A percentile compares a stretch with the other conserved stretches of the same genome.
phyloP scores from a whole-genome alignment of 192 early-diverging fungal species.

The Jimgerdemannia flammicorona region DNA sequence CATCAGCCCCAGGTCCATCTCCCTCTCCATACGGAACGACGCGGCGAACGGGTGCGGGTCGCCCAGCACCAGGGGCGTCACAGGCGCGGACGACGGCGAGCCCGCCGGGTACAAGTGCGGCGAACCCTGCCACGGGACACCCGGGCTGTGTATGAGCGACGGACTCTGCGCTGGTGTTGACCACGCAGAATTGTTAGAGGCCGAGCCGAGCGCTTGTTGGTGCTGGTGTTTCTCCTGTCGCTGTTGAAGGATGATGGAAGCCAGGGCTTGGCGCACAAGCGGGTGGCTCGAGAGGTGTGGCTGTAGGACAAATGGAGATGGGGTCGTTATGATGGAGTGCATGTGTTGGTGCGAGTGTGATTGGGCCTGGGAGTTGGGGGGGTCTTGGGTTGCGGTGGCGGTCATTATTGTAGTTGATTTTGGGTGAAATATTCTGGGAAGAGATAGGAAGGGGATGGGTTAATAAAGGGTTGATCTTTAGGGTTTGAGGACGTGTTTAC shows the following conservation, averaged over 20 bases:
- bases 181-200: background rate
- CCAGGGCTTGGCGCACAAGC: background rate
- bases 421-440: too few relatives aligned
- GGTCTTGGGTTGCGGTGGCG: background rate
- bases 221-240: background rate
- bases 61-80: background rate
- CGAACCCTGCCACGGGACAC: too few relatives aligned
- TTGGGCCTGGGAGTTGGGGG: background rate
- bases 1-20: background rate
- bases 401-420: background rate
- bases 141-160: background rate
- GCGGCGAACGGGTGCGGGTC: background rate
- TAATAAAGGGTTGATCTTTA: too few relatives aligned
- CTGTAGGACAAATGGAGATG: background rate
- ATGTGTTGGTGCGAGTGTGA: too few relatives aligned
- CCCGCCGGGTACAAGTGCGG: background rate
- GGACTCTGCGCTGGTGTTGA: background rate
- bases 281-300: background rate
- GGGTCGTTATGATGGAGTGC: background rate
- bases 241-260: background rate
- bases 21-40: background rate
- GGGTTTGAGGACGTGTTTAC: too few relatives aligned
- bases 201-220: background rate
- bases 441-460: too few relatives aligned
- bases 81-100: background rate